Conservation (phyloP, 2,329 filamentous ascomycete species). For the Colletotrichum echinochloae region DNA sequence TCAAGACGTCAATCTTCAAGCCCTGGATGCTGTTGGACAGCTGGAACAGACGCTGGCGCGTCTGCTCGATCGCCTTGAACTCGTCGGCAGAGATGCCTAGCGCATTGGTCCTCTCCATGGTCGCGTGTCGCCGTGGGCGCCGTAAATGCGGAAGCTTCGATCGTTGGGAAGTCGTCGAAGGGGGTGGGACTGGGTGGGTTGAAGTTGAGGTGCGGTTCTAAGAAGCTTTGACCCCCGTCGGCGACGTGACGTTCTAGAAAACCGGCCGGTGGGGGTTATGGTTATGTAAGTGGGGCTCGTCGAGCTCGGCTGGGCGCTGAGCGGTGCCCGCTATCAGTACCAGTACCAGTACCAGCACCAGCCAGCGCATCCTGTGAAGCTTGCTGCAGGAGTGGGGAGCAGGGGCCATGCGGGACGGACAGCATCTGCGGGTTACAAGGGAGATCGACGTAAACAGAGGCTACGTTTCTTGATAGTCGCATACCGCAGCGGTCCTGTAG, state of each 20-base stretch:
- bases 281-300: conserved; percentile 10
- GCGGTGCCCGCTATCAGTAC: too few relatives aligned
- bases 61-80: conserved; percentile 77
- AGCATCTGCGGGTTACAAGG: conserved; percentile 2
- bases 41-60: conserved; percentile 75
- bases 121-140: not conserved
- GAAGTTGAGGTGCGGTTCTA: conserved; percentile 26
- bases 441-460: not conserved
- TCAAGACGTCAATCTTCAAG: conserved; percentile 70
- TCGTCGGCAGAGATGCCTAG: conserved; percentile 69
- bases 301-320: conserved; percentile 8
- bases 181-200: not conserved
- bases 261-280: conserved; percentile 7
- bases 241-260: conserved; percentile 24
- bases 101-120: conserved; percentile 36
- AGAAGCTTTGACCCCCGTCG: conserved; percentile 22
- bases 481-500: not conserved
- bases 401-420: conserved; percentile 12
- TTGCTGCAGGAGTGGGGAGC: conserved; percentile 13
- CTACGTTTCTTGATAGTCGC: not conserved
- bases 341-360: too few relatives aligned
- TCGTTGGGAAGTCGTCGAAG: not conserved
- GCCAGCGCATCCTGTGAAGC: conserved; percentile 4
- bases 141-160: not conserved
- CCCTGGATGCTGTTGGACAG: conserved; percentile 76